These are phyloP conservation scores for Hymenoscyphus linearis DNA, from an alignment of 2,329 filamentous ascomycete species.

Conservation along the genomic window DNA sequence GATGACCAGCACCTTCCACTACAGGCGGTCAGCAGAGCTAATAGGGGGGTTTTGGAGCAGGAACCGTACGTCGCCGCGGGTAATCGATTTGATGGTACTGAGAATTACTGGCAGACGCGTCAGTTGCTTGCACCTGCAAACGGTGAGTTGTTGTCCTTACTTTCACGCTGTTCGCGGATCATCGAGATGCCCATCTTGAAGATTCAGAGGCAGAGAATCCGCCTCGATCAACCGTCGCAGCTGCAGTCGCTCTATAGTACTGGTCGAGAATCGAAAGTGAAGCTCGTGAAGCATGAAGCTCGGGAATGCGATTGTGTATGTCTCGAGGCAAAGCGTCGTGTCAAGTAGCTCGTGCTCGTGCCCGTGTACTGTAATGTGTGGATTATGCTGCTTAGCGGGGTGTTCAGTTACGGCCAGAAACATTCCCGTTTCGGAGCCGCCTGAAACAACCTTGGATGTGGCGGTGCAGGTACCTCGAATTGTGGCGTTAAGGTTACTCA, in stretches of 20 bases:
- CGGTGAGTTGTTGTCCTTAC: slow-evolving; percentile 40
- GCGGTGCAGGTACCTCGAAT: background rate
- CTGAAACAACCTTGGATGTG: background rate
- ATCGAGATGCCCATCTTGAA: slow-evolving; percentile 75
- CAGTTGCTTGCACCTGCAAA: slow-evolving; percentile 12
- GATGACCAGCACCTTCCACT: slow-evolving; percentile 97
- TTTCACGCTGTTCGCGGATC: slow-evolving; percentile 76
- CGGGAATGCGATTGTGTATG: background rate
- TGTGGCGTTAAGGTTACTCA: too few relatives aligned
- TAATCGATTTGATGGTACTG: slow-evolving; percentile 69
- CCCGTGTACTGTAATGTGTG: background rate
- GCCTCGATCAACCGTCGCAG: background rate
- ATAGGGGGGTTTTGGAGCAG: background rate
- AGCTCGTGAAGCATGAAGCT: background rate
- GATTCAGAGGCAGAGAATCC: slow-evolving; percentile 12
- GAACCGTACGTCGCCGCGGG: slow-evolving; percentile 67
- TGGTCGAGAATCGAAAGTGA: background rate
- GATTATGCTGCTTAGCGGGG: background rate
- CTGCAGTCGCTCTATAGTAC: background rate
- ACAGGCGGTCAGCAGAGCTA: slow-evolving; percentile 16
- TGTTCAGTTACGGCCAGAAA: background rate
- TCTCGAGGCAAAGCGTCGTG: background rate
- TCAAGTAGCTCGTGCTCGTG: background rate
- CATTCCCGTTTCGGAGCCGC: background rate
- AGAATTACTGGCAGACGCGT: slow-evolving; percentile 55